phyloP scores from a whole-genome alignment of 495 filamentous ascomycete species.

The Penicillium simplicissimum region DNA sequence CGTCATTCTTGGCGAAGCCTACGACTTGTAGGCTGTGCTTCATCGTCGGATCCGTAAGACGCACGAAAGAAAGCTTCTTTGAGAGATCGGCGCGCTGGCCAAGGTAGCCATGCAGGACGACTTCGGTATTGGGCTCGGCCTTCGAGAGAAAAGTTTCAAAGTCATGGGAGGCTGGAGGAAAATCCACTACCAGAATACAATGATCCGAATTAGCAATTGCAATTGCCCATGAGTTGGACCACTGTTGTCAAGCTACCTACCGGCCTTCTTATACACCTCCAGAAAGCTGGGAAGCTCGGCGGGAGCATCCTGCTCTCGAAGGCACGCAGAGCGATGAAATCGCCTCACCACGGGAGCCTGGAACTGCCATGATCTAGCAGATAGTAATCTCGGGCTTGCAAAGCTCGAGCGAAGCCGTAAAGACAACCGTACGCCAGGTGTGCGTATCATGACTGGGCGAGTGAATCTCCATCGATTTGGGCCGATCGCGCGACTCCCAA shows the following conservation, averaged over 20 bases:
- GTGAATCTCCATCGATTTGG: not conserved
- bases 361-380: conserved; percentile 13
- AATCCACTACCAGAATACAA: conserved; percentile 43
- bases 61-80: conserved; percentile 68
- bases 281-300: conserved; percentile 32
- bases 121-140: conserved; percentile 46
- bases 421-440: conserved; percentile 10
- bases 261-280: conserved; percentile 50
- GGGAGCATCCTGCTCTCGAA: conserved; percentile 26
- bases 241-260: conserved; percentile 33
- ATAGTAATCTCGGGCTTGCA: conserved; percentile 30
- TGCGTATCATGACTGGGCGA: conserved; percentile 8
- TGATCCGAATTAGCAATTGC: conserved; percentile 14
- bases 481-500: conserved; percentile 16
- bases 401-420: conserved; percentile 23
- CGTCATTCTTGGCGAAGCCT: conserved; percentile 44
- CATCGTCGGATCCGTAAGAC: conserved; percentile 54
- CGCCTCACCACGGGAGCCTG: conserved; percentile 17
- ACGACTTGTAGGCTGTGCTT: conserved; percentile 53
- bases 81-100: conserved; percentile 60
- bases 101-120: conserved; percentile 74
- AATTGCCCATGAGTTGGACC: not conserved
- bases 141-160: conserved; percentile 46
- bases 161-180: conserved; percentile 51
- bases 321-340: conserved; percentile 30